Percentiles rank a stretch among this genome's conserved stretches.
Evolutionary conservation across 805 yeast species (phyloP).

Genomic region (Starmerella apicola): DNA sequence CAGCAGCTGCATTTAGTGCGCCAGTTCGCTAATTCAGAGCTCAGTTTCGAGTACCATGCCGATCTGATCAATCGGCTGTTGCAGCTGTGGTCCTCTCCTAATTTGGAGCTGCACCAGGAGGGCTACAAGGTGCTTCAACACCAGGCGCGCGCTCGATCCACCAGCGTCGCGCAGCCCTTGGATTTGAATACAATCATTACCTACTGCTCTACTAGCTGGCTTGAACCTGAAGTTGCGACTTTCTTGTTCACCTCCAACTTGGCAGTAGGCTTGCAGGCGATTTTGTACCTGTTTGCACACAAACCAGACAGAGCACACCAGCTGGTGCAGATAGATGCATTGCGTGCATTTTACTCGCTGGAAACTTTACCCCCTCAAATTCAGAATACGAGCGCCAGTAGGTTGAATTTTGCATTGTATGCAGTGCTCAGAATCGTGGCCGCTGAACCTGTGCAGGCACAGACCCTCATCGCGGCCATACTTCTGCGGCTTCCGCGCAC

Average conservation of each 20-base stretch:
- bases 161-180: neutral
- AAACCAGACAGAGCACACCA: neutral
- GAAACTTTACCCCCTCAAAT: neutral
- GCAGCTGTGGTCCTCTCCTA: neutral
- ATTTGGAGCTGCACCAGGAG: neutral
- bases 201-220: neutral
- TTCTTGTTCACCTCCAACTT: neutral
- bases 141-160: conserved; percentile 8
- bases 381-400: neutral
- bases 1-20: neutral
- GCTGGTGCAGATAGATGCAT: neutral
- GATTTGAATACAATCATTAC: neutral
- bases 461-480: conserved; percentile 6
- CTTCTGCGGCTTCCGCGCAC: neutral
- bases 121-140: conserved; percentile 7
- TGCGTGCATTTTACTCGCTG: neutral
- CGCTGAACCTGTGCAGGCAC: conserved; percentile 1
- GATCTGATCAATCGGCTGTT: conserved; percentile 7
- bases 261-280: neutral
- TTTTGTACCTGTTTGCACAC: neutral
- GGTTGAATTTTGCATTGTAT: neutral
- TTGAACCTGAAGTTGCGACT: neutral
- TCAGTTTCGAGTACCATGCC: neutral
- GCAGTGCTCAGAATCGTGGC: neutral
- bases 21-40: neutral